Base-by-base conservation (phyloP, 768 basidiomycete species). In the Dioszegia hungarica region DNA sequence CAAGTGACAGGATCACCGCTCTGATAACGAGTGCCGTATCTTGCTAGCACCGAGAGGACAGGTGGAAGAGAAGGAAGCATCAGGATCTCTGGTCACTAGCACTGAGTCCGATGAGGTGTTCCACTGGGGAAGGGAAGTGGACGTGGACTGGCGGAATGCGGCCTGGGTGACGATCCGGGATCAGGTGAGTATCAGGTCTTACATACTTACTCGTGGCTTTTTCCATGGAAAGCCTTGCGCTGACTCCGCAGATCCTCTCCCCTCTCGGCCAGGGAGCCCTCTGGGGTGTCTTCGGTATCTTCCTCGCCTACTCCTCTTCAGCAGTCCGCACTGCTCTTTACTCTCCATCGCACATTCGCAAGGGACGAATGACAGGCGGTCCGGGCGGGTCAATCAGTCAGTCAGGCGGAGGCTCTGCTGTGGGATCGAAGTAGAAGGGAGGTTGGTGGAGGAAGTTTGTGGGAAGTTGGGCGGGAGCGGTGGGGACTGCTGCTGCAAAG, bases 381-480 rank as follows among this genome's bases (percentile, higher is more conserved):
- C 40, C 58, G 9, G 63, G 63, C 20, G 63, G 63, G 3, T 47
- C 39, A 14, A 56, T 61, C 19, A 38, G 28, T n/a, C 14, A 56
- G 36, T 56, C 67, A 1, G 66, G 67, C 11, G 68, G 66, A 20
- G 72, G 70, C 4, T 51, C 53, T 17, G 67, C 62, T 17, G 70
- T 73, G 3, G 74, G 68, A 0, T 24, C 19, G 19, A 15, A 34
- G 34, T 43, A 54, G 6, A 43, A 52, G 0, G 43, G 50, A 2
- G 72, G 74, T 0, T 75, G 68, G 66, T 75, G 74, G 74, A 61
- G 66, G 33, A 62, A 60, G 25, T 75, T 63, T 55, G 70, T 73
- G 1, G 62, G 59, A 24, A 75, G 74, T 50, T 72, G 67, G 61
- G 61, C 61, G 14, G 74, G 74, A 10, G 74, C 51, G 28, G 45